Evolutionary conservation across 73 alveolate genomes (phyloP).

Genomic region (Diophrys appendiculata): DNA sequence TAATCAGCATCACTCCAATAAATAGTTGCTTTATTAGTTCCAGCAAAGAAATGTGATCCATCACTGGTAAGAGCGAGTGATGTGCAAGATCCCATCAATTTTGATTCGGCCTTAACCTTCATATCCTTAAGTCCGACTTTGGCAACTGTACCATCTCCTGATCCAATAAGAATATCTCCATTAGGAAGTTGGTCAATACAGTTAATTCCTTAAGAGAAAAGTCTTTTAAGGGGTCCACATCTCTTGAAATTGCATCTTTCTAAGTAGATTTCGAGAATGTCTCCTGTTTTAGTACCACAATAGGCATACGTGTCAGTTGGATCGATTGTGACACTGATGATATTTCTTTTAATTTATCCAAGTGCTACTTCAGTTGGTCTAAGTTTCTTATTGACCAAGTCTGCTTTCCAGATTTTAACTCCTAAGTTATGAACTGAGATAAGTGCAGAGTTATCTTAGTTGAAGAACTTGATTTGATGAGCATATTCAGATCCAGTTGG

Average conservation of each 20-base stretch:
- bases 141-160: conserved; percentile 92
- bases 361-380: conserved; percentile 62
- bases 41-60: conserved; percentile 93
- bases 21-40: conserved; percentile 83
- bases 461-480: conserved; percentile 76
- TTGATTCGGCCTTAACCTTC: conserved; percentile 63
- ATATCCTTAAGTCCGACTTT: conserved; percentile 78
- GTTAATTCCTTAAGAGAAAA: conserved; percentile 75
- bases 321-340: conserved; percentile 76
- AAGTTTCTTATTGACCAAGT: conserved; percentile 76
- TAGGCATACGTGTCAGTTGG: conserved; percentile 81
- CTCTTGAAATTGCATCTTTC: conserved; percentile 81
- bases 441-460: conserved; percentile 77
- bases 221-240: conserved; percentile 82
- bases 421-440: conserved; percentile 83
- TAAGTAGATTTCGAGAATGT: conserved; percentile 80
- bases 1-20: conserved; percentile 90
- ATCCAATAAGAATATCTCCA: conserved; percentile 93
- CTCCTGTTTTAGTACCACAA: conserved; percentile 88
- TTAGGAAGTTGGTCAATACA: conserved; percentile 78
- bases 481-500: conserved; percentile 89
- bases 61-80: conserved; percentile 89
- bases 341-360: conserved; percentile 76
- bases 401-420: conserved; percentile 83
- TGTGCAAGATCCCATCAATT: conserved; percentile 93